A percentile compares a stretch with the other conserved stretches of the same genome.
Conservation (phyloP, 1,284 basidiomycete species). For the Hemileia vastatrix region DNA sequence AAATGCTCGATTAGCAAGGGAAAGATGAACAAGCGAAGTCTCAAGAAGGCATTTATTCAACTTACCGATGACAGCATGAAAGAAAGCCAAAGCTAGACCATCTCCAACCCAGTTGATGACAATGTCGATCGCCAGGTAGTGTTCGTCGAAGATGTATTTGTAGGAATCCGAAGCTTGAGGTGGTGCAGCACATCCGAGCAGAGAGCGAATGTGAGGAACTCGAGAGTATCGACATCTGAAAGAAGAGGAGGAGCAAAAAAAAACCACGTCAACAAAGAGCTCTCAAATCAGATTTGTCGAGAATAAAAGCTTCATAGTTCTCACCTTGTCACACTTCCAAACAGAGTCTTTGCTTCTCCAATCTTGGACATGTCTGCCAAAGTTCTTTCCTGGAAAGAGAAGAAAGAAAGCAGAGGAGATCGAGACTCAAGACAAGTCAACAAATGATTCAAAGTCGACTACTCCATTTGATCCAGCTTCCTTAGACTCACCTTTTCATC, state of each 20-base stretch:
- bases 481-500: conserved; percentile 71
- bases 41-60: neutral
- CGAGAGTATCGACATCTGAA: conserved; percentile 49
- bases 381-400: too few relatives aligned
- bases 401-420: too few relatives aligned
- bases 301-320: too few relatives aligned
- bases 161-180: conserved; percentile 52
- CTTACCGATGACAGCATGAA: conserved; percentile 64
- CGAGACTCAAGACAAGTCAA: too few relatives aligned
- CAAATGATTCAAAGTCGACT: too few relatives aligned
- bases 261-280: too few relatives aligned
- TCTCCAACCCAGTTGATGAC: conserved; percentile 91
- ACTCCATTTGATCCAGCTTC: conserved; percentile 36
- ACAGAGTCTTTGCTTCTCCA: conserved; percentile 66
- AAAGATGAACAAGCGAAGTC: neutral
- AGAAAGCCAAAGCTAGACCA: conserved; percentile 83
- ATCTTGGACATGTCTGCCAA: conserved; percentile 70
- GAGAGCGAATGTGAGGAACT: conserved; percentile 46
- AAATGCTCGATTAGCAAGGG: too few relatives aligned
- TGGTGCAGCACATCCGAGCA: conserved; percentile 46
- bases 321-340: conserved; percentile 82
- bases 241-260: neutral
- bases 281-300: too few relatives aligned
- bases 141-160: conserved; percentile 60
- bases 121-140: conserved; percentile 81